Percentiles rank a stretch among this genome's conserved stretches.
phyloP scores from a whole-genome alignment of 2,329 filamentous ascomycete species.

The Magnaporthales sp. region DNA sequence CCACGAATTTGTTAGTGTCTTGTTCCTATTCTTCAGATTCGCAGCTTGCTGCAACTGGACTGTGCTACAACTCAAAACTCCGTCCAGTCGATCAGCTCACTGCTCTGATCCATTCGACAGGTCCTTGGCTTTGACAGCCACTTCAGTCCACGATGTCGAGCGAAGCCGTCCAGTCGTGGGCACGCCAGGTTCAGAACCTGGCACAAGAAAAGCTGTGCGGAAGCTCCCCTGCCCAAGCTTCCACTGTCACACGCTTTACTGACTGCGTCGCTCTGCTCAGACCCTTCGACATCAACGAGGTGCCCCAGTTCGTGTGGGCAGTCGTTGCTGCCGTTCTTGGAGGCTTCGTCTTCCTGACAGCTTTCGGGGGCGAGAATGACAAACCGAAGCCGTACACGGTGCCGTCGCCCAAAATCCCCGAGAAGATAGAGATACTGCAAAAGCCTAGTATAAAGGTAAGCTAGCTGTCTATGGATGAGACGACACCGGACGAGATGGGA shows the following conservation, averaged over 20 bases:
- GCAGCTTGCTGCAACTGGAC: background rate
- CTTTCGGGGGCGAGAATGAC: slow-evolving; percentile 13
- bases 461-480: background rate
- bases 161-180: slow-evolving; percentile 3
- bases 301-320: background rate
- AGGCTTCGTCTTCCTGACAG: background rate
- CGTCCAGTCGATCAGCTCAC: background rate
- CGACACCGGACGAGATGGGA: background rate
- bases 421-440: slow-evolving; percentile 50
- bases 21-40: background rate
- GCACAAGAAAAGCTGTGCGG: background rate
- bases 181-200: slow-evolving; percentile 1
- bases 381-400: slow-evolving; percentile 50
- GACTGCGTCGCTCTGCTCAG: slow-evolving; percentile 4
- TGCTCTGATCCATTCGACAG: background rate
- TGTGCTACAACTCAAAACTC: background rate
- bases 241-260: background rate
- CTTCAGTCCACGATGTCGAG: background rate
- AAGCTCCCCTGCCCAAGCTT: background rate
- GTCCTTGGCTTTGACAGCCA: background rate
- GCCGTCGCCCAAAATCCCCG: slow-evolving; percentile 51
- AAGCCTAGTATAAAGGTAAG: slow-evolving; percentile 51
- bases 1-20: background rate
- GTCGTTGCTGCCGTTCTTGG: background rate
- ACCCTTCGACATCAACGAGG: background rate